phyloP scores from a whole-genome alignment of 257 asterid genomes.

The Sherardia arvensis region DNA sequence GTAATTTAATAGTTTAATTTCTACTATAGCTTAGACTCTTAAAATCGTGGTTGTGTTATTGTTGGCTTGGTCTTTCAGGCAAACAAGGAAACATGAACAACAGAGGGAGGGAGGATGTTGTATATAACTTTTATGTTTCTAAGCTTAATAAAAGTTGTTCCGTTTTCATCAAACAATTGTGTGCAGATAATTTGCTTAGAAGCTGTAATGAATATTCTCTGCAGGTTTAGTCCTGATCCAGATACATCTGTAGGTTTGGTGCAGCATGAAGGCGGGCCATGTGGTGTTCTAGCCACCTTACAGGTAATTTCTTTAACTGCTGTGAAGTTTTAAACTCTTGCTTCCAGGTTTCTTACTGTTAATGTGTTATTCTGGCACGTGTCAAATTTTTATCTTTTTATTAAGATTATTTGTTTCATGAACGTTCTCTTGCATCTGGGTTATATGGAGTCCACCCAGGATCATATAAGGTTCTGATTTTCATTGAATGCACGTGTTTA shows the following conservation, averaged over 20 bases:
- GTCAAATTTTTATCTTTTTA: neutral
- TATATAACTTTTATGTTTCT: neutral
- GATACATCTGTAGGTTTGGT: constrained; percentile 96
- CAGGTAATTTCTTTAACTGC: constrained; percentile 47
- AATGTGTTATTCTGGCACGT: neutral
- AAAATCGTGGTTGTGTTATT: no score
- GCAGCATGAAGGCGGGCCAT: constrained; percentile 99
- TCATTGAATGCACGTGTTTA: neutral
- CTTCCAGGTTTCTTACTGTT: neutral
- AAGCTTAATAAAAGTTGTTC: neutral
- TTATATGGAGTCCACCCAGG: neutral
- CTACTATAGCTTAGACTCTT: no score
- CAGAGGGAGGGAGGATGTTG: neutral
- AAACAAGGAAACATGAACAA: neutral
- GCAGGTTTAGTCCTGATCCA: constrained; percentile 86
- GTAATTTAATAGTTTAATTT: no score
- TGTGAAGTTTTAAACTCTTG: no score
- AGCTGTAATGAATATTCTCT: constrained; percentile 11
- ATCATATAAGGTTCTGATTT: neutral
- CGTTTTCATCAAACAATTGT: neutral
- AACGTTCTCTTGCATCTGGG: neutral
- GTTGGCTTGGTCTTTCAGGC: no score
- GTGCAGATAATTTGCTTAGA: constrained; percentile 12
- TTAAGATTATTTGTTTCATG: neutral
- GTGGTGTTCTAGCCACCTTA: constrained; percentile 95